Conservation (phyloP, 352 stramenopile species). For the Globisporangium emineosum region DNA sequence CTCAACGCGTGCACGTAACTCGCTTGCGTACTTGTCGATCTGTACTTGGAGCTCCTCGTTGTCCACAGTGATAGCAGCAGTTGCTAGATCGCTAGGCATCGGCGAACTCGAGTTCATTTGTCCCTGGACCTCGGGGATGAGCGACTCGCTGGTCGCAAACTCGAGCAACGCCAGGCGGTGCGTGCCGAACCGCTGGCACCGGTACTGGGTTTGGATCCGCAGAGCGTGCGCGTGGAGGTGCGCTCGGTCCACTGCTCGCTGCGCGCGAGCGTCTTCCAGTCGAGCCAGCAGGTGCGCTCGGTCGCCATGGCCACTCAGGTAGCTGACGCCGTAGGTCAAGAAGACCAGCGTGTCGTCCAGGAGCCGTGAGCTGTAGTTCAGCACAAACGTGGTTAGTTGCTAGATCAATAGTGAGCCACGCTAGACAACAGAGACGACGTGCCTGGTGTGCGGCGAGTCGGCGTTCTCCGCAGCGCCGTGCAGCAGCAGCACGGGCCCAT, state of each 20-base stretch:
- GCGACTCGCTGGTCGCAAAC: conserved; percentile 33
- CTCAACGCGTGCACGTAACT: conserved; percentile 34
- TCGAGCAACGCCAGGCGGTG: conserved; percentile 37
- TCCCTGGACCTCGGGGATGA: conserved; percentile 38
- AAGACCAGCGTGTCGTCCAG: conserved; percentile 50
- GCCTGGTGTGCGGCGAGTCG: conserved; percentile 40
- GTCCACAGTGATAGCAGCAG: conserved; percentile 29
- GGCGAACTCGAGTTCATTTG: conserved; percentile 17
- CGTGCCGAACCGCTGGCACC: conserved; percentile 47
- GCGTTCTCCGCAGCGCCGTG: conserved; percentile 21
- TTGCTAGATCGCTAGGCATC: conserved; percentile 5
- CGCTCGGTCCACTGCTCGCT: conserved; percentile 15
- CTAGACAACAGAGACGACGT: conserved; percentile 4
- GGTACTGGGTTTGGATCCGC: conserved; percentile 31
- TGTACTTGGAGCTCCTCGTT: conserved; percentile 33
- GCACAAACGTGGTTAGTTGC: neutral
- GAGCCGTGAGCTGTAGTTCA: conserved; percentile 16
- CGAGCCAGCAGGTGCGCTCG: conserved; percentile 16
- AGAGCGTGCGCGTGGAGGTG: conserved; percentile 23
- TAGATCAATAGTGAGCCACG: neutral
- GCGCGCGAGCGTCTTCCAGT: conserved; percentile 8
- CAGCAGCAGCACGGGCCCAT: conserved; percentile 33
- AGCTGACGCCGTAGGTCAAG: conserved; percentile 39
- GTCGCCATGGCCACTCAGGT: conserved; percentile 26
- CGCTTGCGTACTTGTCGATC: conserved; percentile 39